phyloP scores from a whole-genome alignment of 305 asterid species.

The Stenogyne calaminthoides region DNA sequence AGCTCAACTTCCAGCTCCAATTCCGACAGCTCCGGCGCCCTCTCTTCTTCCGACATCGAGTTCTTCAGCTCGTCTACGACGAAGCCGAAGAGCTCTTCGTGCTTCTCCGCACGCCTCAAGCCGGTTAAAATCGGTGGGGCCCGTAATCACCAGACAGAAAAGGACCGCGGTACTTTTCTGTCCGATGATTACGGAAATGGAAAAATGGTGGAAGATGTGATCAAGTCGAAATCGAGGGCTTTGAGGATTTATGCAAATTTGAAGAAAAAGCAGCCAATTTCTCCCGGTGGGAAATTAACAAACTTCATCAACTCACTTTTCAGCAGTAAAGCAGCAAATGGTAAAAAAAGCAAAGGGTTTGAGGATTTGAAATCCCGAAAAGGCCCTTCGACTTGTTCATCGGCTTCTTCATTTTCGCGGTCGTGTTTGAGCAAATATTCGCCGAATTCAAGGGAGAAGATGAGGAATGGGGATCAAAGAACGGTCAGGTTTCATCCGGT shows the following conservation, averaged over 20 bases:
- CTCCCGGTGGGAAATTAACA: slow-evolving; percentile 78
- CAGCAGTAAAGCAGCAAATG: slow-evolving; percentile 40
- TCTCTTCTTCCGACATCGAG: slow-evolving; percentile 61
- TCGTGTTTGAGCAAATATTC: slow-evolving; percentile 73
- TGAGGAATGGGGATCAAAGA: slow-evolving; percentile 43
- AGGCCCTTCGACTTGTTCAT: slow-evolving; percentile 38
- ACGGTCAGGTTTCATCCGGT: slow-evolving; percentile 75
- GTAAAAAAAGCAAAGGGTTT: slow-evolving; percentile 49
- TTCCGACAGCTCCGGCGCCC: slow-evolving; percentile 66
- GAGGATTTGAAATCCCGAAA: slow-evolving; percentile 26
- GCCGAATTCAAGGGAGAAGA: slow-evolving; percentile 48
- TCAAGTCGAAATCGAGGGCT: slow-evolving; percentile 54
- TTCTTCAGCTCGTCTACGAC: slow-evolving; percentile 36
- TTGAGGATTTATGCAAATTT: slow-evolving; percentile 54
- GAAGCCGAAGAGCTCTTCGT: slow-evolving; percentile 33
- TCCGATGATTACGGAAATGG: slow-evolving; percentile 28
- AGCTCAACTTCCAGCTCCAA: slow-evolving; percentile 56
- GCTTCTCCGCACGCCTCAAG: slow-evolving; percentile 44
- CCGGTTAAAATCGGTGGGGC: slow-evolving; percentile 33
- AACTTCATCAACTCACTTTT: slow-evolving; percentile 68
- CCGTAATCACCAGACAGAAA: not conserved
- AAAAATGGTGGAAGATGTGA: slow-evolving; percentile 26
- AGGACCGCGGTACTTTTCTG: not conserved
- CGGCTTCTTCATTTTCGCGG: slow-evolving; percentile 60
- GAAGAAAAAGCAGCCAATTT: slow-evolving; percentile 79